phyloP scores from a whole-genome alignment of 345 rosid genomes.

The Turritis glabra region DNA sequence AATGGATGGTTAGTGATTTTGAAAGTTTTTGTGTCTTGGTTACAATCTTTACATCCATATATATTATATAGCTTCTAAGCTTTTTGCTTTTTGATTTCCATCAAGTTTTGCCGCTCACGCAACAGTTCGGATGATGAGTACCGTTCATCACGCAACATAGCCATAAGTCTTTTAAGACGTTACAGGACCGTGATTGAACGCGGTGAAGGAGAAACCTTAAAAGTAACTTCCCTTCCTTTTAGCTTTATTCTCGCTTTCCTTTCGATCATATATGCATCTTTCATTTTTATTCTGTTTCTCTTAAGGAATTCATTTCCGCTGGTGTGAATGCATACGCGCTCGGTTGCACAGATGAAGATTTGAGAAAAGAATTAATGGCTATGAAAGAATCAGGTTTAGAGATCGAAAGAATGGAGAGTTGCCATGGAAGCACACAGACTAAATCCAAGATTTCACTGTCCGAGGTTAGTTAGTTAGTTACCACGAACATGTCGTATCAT shows the following conservation, averaged over 20 bases:
- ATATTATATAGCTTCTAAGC: neutral
- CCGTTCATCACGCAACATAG: constrained; percentile 86
- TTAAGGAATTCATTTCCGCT: constrained; percentile 80
- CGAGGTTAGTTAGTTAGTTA: constrained; percentile 51
- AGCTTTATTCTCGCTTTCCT: neutral
- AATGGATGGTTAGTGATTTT: constrained; percentile 55
- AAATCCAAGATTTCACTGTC: constrained; percentile 58
- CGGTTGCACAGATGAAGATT: constrained; percentile 82
- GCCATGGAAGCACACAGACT: constrained; percentile 64
- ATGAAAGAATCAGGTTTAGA: constrained; percentile 68
- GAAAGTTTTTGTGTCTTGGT: neutral
- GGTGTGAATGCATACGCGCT: constrained; percentile 90
- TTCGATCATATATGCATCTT: neutral
- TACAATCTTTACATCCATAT: neutral
- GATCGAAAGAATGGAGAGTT: constrained; percentile 60
- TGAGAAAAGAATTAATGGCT: constrained; percentile 67
- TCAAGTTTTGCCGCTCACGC: constrained; percentile 54
- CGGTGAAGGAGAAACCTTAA: constrained; percentile 91
- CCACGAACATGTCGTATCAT: neutral
- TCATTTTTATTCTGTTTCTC: constrained; percentile 11
- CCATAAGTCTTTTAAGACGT: constrained; percentile 78
- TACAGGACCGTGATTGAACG: constrained; percentile 83
- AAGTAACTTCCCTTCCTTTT: constrained; percentile 42
- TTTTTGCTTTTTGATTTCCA: neutral
- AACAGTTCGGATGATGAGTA: constrained; percentile 72